Percentiles rank a stretch among this genome's conserved stretches.
Evolutionary conservation across 352 stramenopile genomes (phyloP).

Genomic region (Globisporangium recalcitrans): DNA sequence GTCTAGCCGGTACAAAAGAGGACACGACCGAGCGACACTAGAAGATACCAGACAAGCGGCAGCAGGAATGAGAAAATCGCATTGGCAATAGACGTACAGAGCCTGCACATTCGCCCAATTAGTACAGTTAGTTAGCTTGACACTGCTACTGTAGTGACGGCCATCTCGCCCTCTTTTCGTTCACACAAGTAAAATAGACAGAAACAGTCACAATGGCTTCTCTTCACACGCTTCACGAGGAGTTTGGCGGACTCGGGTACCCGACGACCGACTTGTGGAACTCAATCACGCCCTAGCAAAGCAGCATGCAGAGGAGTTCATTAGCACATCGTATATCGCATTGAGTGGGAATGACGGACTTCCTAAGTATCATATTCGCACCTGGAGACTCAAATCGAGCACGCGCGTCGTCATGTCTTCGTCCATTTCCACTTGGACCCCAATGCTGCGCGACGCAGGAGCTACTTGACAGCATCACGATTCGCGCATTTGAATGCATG

Average conservation of each 20-base stretch:
- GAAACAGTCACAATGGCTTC: neutral
- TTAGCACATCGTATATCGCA: no score
- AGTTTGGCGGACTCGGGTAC: conserved; percentile 38
- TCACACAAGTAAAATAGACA: neutral
- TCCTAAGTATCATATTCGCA: conserved; percentile 12
- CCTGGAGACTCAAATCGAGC: conserved; percentile 73
- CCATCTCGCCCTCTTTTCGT: neutral
- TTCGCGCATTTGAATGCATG: neutral
- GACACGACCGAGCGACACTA: neutral
- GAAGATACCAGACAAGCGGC: no score
- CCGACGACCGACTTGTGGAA: conserved; percentile 54
- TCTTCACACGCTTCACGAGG: conserved; percentile 13
- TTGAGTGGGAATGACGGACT: neutral
- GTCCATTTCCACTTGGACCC: conserved; percentile 74
- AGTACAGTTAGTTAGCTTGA: neutral
- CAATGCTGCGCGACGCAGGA: conserved; percentile 56
- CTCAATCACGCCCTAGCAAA: conserved; percentile 61
- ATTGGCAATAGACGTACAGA: conserved; percentile 6
- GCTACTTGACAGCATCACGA: conserved; percentile 22
- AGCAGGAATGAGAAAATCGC: neutral
- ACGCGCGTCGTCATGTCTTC: conserved; percentile 75
- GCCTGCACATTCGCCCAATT: neutral
- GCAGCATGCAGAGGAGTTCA: no score
- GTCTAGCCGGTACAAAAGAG: conserved; percentile 21
- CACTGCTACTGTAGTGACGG: neutral